These are phyloP conservation scores for Phialophora expanda DNA, from an alignment of 2,329 filamentous ascomycete genomes.

Conservation along the genomic window DNA sequence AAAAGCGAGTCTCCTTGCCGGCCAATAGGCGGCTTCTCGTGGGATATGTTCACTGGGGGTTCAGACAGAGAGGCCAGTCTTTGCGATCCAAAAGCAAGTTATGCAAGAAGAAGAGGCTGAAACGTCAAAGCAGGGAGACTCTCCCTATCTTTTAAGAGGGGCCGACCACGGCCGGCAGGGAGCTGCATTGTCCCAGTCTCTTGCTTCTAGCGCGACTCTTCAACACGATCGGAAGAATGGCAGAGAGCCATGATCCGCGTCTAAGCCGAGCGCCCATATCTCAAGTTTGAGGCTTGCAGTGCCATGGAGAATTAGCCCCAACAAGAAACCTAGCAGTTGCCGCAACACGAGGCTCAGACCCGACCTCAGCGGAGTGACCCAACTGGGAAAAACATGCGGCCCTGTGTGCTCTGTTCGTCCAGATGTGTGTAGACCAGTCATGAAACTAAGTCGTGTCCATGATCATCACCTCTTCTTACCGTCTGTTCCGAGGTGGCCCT, in stretches of 20 bases:
- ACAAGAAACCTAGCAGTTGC: not conserved
- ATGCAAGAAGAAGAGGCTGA: not conserved
- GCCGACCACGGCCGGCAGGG: not conserved
- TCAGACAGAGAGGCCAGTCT: not conserved
- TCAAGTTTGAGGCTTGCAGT: not conserved
- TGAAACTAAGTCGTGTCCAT: not conserved
- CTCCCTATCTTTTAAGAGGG: not conserved
- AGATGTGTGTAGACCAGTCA: not conserved
- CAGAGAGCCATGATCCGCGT: not conserved
- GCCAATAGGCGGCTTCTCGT: not conserved
- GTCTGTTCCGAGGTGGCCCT: not conserved
- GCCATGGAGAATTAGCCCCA: not conserved
- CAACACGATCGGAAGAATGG: not conserved
- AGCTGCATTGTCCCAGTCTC: not conserved
- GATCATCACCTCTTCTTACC: not conserved
- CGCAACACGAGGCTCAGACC: not conserved
- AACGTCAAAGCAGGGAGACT: not conserved
- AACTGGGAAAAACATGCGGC: not conserved
- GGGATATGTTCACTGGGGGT: not conserved
- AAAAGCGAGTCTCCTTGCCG: not conserved
- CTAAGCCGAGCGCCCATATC: not conserved
- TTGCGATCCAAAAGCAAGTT: not conserved
- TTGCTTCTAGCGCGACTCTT: not conserved
- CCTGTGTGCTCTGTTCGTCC: not conserved
- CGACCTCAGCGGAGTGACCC: not conserved